Conservation (phyloP, 352 stramenopile species). For the Globisporangium apiculatum region DNA sequence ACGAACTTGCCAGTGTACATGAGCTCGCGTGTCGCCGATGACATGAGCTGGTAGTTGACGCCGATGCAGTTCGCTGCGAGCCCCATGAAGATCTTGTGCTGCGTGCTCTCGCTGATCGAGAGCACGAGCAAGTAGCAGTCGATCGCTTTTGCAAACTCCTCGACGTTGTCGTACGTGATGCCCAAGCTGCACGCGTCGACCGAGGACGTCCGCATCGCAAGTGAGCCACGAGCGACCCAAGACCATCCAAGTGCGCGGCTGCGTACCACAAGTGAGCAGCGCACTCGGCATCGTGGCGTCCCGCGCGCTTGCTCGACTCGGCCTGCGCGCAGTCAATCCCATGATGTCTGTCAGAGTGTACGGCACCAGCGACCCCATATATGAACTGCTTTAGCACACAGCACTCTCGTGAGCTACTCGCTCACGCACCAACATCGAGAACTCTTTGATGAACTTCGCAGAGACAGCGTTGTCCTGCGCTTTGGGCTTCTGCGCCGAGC, state of each 20-base stretch:
- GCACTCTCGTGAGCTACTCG: background rate
- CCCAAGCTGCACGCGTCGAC: constrained; percentile 35
- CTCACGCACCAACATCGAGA: constrained; percentile 47
- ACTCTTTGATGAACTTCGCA: constrained; percentile 76
- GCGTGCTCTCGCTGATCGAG: constrained; percentile 74
- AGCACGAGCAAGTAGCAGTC: constrained; percentile 84
- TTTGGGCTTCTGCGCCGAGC: constrained; percentile 57
- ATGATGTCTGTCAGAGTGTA: background rate
- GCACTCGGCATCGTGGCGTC: constrained; percentile 77
- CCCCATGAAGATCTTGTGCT: constrained; percentile 67
- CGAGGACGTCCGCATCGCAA: background rate
- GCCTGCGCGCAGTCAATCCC: constrained; percentile 18
- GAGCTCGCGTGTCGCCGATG: constrained; percentile 46
- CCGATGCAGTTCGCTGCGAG: constrained; percentile 86
- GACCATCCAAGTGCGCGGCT: background rate
- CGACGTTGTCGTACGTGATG: constrained; percentile 85
- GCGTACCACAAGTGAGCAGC: constrained; percentile 72
- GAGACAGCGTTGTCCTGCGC: constrained; percentile 52
- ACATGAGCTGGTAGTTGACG: constrained; percentile 81
- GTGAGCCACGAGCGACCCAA: background rate
- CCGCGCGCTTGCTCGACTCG: constrained; percentile 79
- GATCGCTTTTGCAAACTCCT: constrained; percentile 77
- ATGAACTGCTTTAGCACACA: background rate
- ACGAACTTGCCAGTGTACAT: constrained; percentile 75
- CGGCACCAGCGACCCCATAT: too few relatives aligned